Evolutionary conservation across 169 alveolate genomes (phyloP).

Genomic region (Amoebophrya sp.): DNA sequence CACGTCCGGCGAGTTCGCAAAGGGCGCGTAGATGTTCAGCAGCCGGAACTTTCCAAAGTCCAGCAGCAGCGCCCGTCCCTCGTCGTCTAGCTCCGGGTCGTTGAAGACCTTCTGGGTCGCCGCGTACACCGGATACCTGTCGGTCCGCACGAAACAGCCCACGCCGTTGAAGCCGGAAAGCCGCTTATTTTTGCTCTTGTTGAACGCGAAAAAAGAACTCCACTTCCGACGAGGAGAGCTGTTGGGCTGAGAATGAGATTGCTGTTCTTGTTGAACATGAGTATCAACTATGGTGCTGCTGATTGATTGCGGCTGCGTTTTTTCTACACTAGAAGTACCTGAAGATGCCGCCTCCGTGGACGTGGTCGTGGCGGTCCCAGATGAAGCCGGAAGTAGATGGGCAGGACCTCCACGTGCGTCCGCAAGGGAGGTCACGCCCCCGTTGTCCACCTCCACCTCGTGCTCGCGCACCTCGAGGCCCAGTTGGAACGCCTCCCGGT

Average conservation of each 20-base stretch:
- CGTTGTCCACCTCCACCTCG: not conserved
- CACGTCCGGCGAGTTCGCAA: not conserved
- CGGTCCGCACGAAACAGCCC: not conserved
- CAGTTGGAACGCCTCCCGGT: not conserved
- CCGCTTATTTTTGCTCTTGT: not conserved
- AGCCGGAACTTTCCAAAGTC: not conserved
- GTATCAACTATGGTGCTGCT: not conserved
- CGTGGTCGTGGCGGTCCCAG: not conserved
- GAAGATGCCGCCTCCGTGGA: not conserved
- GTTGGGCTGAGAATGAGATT: no score
- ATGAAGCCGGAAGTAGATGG: not conserved
- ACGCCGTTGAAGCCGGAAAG: not conserved
- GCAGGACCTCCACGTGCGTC: no score
- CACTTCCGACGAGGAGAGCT: not conserved
- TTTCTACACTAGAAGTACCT: no score
- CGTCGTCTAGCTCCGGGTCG: constrained; percentile 12
- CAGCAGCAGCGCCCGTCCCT: not conserved
- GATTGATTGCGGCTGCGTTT: not conserved
- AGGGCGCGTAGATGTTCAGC: constrained; percentile 24
- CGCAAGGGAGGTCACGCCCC: no score
- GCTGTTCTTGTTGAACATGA: no score
- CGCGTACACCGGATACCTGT: not conserved
- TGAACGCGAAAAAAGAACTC: not conserved
- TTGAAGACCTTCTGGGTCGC: not conserved
- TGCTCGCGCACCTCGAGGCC: not conserved